phyloP scores from a whole-genome alignment of 2,329 filamentous ascomycete genomes.

The Lecanosticta acicola region DNA sequence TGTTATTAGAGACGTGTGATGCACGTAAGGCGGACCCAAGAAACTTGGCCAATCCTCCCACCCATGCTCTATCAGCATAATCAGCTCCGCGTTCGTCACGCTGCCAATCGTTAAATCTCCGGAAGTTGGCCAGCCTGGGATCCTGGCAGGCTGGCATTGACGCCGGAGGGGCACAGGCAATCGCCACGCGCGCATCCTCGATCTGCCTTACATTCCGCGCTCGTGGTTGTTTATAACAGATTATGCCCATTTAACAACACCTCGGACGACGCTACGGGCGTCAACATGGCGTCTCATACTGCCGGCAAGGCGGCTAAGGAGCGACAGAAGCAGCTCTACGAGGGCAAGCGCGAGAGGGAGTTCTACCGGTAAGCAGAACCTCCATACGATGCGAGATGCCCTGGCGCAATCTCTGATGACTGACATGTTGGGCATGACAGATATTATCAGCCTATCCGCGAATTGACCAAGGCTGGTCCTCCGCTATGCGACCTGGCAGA shows the following conservation, averaged over 20 bases:
- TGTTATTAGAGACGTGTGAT: no score
- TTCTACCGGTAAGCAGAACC: constrained; percentile 24
- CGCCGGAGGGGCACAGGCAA: background rate
- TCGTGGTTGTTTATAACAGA: background rate
- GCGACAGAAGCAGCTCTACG: constrained; percentile 19
- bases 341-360: constrained; percentile 28
- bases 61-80: background rate
- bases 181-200: no score
- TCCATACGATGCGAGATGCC: background rate
- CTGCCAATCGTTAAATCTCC: background rate
- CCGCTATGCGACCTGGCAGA: constrained; percentile 24
- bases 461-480: constrained; percentile 25
- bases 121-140: background rate
- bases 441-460: constrained; percentile 27
- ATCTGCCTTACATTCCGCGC: background rate
- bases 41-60: background rate
- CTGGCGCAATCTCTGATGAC: background rate
- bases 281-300: constrained; percentile 11
- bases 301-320: constrained; percentile 5
- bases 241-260: background rate
- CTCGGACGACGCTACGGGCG: background rate
- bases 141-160: background rate
- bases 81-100: background rate
- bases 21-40: background rate
- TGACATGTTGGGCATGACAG: constrained; percentile 6